A percentile compares a stretch with the other conserved stretches of the same genome.
Evolutionary conservation across 2,329 filamentous ascomycete genomes (phyloP).

Genomic region (Trichoderma sp.): DNA sequence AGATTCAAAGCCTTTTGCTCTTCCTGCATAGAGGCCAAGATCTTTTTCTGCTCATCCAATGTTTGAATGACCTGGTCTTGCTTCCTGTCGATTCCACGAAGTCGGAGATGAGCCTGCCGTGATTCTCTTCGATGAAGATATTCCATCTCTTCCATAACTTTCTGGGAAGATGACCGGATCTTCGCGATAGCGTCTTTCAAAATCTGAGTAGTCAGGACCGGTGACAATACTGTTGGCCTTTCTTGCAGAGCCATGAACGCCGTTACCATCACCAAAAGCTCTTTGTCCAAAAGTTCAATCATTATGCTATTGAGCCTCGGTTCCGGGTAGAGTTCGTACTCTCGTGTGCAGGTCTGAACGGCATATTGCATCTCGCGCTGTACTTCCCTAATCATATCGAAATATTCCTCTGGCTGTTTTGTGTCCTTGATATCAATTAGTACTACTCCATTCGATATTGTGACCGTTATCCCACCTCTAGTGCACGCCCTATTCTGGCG

Average conservation of each 20-base stretch:
- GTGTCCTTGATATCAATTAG: not conserved
- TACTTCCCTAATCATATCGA: not conserved
- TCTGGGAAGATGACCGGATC: not conserved
- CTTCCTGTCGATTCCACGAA: not conserved
- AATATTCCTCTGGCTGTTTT: not conserved
- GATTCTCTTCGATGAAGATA: not conserved
- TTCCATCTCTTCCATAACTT: not conserved
- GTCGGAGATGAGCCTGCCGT: not conserved
- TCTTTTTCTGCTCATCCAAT: not conserved
- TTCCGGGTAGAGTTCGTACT: not conserved
- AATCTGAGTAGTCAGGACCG: not conserved
- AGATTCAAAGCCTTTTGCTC: not conserved
- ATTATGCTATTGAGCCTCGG: not conserved
- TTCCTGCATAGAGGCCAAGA: not conserved
- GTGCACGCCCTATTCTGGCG: too few species aligned
- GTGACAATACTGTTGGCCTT: not conserved
- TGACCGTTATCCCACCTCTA: not conserved
- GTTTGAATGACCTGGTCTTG: not conserved
- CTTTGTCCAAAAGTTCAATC: too few species aligned
- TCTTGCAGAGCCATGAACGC: not conserved
- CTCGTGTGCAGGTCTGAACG: not conserved
- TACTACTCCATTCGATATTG: not conserved
- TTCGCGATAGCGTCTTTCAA: not conserved
- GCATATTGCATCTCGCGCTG: not conserved
- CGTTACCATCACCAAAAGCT: too few species aligned